These are phyloP conservation scores for Dipsacomyces acuminosporus DNA, from an alignment of 371 early-diverging fungal species.

Conservation along the genomic window DNA sequence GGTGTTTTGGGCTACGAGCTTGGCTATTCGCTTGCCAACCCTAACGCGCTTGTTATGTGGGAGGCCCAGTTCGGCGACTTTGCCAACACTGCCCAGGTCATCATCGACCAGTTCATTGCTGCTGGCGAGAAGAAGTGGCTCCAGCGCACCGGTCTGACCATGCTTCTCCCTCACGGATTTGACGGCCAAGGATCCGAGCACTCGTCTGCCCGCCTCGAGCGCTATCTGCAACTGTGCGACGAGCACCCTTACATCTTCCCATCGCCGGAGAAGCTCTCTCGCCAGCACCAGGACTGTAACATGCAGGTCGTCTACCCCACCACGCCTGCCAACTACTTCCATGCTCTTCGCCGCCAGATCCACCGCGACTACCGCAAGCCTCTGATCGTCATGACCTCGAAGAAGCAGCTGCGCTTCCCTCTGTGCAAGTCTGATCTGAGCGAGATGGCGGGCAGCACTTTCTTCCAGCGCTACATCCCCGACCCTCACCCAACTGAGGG, in stretches of 20 bases:
- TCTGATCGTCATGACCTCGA: constrained; percentile 85
- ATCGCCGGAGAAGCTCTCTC: constrained; percentile 66
- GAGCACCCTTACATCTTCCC: constrained; percentile 89
- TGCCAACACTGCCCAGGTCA: constrained; percentile 93
- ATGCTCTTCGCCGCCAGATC: constrained; percentile 90
- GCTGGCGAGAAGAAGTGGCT: constrained; percentile 97
- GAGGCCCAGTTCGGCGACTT: constrained; percentile 99
- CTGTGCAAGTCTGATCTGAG: constrained; percentile 73
- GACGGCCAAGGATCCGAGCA: constrained; percentile 99
- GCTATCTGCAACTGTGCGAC: constrained; percentile 91
- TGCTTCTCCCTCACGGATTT: constrained; percentile 95
- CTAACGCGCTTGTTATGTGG: constrained; percentile 91
- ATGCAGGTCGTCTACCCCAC: constrained; percentile 95
- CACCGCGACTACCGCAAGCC: constrained; percentile 97
- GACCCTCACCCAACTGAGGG: constrained; percentile 70
- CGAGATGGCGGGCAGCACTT: constrained; percentile 78
- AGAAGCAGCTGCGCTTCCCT: constrained; percentile 91
- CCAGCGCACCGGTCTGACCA: constrained; percentile 84
- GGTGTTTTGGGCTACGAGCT: constrained; percentile 95
- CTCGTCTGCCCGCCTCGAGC: constrained; percentile 89
- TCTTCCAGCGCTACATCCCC: constrained; percentile 87
- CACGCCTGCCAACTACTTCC: constrained; percentile 96
- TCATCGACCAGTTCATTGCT: constrained; percentile 94
- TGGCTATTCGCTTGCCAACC: constrained; percentile 91
- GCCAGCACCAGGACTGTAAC: constrained; percentile 96